Conservation (phyloP, 2,329 filamentous ascomycete genomes). For the Ophiosphaerella korrae region DNA sequence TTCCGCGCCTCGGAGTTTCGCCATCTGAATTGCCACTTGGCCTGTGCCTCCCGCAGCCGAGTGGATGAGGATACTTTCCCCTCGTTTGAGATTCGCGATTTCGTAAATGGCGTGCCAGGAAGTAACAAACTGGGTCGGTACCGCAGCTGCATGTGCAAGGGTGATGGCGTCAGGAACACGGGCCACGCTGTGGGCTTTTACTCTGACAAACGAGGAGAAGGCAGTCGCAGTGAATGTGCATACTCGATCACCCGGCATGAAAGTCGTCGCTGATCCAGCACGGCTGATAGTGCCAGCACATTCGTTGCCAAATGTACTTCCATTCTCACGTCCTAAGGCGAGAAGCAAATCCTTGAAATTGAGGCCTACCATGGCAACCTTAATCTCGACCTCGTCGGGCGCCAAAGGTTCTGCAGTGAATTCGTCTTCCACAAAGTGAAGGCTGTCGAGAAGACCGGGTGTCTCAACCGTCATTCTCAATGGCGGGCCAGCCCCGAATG, state of each 20-base stretch:
- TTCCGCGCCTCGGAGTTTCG: conserved; percentile 3
- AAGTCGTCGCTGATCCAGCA: not conserved
- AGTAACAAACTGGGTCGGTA: not conserved
- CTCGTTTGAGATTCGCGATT: not conserved
- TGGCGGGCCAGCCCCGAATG: too few relatives aligned
- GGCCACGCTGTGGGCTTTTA: not conserved
- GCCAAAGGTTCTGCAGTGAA: not conserved
- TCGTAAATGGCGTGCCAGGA: not conserved
- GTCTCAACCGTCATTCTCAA: conserved; percentile 17
- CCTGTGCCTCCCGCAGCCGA: conserved; percentile 19
- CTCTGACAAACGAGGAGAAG: not conserved
- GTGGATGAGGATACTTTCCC: conserved; percentile 33
- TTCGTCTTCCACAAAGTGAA: conserved; percentile 4
- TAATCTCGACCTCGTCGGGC: conserved; percentile 11
- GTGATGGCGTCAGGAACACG: not conserved
- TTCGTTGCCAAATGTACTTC: not conserved
- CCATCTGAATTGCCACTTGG: conserved; percentile 10
- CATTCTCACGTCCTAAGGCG: not conserved
- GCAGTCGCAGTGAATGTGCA: not conserved
- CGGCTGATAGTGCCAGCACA: not conserved
- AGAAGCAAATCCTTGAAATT: not conserved
- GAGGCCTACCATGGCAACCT: not conserved
- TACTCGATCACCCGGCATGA: not conserved
- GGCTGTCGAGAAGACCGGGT: conserved; percentile 12
- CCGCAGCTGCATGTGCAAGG: not conserved